These are phyloP conservation scores for Marchantia paleacea DNA, from an alignment of 225 moss, liverwort and hornwort species.

Conservation along the genomic window DNA sequence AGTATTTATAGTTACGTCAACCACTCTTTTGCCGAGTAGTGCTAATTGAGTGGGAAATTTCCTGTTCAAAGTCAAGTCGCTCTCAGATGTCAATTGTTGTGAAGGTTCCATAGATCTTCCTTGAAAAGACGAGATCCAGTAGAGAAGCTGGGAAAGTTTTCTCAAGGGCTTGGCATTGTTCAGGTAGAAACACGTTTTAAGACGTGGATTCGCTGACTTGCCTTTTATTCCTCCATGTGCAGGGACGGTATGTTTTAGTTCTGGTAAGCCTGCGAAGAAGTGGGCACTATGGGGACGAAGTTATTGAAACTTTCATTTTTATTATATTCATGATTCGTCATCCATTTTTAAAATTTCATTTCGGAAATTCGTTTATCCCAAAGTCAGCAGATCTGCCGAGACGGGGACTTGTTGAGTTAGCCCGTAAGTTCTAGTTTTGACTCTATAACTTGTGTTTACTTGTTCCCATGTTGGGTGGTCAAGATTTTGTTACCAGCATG, in stretches of 20 bases:
- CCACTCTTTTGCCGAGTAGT: not conserved
- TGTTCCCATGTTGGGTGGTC: too few relatives aligned
- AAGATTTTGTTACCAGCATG: too few relatives aligned
- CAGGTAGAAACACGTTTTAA: not conserved
- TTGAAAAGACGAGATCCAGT: not conserved
- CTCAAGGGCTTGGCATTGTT: not conserved
- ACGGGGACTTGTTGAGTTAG: slow-evolving; percentile 1
- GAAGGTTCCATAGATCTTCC: too few relatives aligned
- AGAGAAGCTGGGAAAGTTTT: not conserved
- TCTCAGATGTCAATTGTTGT: too few relatives aligned
- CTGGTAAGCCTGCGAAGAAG: slow-evolving; percentile 86
- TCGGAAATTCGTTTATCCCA: not conserved
- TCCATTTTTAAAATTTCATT: not conserved
- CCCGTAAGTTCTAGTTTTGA: not conserved
- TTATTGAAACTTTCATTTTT: slow-evolving; percentile 44
- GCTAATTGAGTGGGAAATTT: too few relatives aligned
- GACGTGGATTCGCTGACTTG: not conserved
- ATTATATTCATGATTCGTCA: not conserved
- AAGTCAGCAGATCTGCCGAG: not conserved
- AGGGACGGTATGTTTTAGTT: slow-evolving; percentile 84
- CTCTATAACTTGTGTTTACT: not conserved
- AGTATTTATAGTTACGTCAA: too few relatives aligned
- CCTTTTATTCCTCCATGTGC: slow-evolving; percentile 10
- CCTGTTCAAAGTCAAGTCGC: too few relatives aligned
- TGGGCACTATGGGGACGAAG: slow-evolving; percentile 96